Conservation (phyloP, 2,329 filamentous ascomycete genomes). For the Boeremia exigua region DNA sequence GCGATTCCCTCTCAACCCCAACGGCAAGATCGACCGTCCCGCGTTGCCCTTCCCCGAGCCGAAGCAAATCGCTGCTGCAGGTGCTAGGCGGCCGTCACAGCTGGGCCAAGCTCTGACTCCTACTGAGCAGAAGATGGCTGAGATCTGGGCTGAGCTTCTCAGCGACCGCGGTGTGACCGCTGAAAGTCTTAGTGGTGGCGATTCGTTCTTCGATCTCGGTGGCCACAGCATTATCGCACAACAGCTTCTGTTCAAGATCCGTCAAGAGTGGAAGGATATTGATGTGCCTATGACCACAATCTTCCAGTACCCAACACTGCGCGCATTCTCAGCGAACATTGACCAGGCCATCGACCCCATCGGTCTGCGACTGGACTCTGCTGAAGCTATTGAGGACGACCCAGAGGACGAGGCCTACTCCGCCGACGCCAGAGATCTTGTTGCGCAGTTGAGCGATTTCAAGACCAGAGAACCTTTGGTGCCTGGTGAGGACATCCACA, state of each 20-base stretch:
- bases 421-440: constrained; percentile 60
- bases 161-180: constrained; percentile 64
- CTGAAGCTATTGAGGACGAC: constrained; percentile 51
- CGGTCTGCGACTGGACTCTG: constrained; percentile 52
- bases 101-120: constrained; percentile 57
- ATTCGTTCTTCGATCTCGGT: constrained; percentile 78
- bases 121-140: constrained; percentile 71
- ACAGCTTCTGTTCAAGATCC: constrained; percentile 76
- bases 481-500: constrained; percentile 57
- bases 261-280: constrained; percentile 65
- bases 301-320: constrained; percentile 70
- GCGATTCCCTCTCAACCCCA: constrained; percentile 70
- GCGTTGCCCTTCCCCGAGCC: constrained; percentile 81
- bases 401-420: constrained; percentile 61
- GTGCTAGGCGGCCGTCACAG: constrained; percentile 53
- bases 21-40: constrained; percentile 78
- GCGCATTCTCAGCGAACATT: constrained; percentile 61
- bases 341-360: constrained; percentile 58
- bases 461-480: constrained; percentile 50
- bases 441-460: constrained; percentile 53
- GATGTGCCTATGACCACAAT: constrained; percentile 74
- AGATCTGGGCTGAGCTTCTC: constrained; percentile 76
- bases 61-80: constrained; percentile 66
- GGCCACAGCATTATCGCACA: constrained; percentile 84
- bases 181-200: constrained; percentile 68